Evolutionary conservation across 2,329 filamentous ascomycete species (phyloP), one percentile per base, ranked within the genome.

Genomic region (Ilyonectria robusta): DNA sequence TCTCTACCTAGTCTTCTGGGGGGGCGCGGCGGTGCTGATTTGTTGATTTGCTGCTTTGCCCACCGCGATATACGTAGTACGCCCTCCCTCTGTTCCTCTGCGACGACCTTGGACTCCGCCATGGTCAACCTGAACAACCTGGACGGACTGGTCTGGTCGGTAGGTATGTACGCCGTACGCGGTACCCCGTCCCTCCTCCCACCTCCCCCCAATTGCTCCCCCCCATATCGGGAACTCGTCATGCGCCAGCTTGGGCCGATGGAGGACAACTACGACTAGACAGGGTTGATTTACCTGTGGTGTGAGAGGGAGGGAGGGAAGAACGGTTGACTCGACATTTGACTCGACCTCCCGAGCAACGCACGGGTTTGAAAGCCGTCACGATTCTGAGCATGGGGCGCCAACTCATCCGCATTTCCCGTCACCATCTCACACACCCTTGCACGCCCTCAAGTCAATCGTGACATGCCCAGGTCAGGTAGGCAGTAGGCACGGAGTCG

Each of bases 401-500:
- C 72, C 73, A 76, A 64, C 70, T 75, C 74, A 77, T 76, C 75
- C 71, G 70, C 70, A 74, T 76, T 74, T 74, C 65, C 72, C 68
- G 71, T 72, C 69, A 61, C 73, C 71, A 70, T 74, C 68, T 70
- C 68, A 61, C 70, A 72, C 73, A 75, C 71, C 60, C 68, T 55
- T 60, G 60, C 75, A 71, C 67, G 64, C 72, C 74, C 67, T 76
- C 67, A 62, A 74, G 65, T 72, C 61, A 70, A 69, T 69, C 66
- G 66, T 66, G 63, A 67, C 68, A 69, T 62, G 51, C 21, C 57
- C 58, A 58, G 29, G 44, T 23, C 57, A 31, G 29, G 48, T 33
- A 51, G 48, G 48, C 63, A 40, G 47, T 53, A 44, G 48, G 51
- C 59, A 65, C 56, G 56, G 54, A 59, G 62, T 72, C 42, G 63